These are phyloP conservation scores for Lachnellula subtilissima DNA, from an alignment of 2,329 filamentous ascomycete species.

Conservation along the genomic window DNA sequence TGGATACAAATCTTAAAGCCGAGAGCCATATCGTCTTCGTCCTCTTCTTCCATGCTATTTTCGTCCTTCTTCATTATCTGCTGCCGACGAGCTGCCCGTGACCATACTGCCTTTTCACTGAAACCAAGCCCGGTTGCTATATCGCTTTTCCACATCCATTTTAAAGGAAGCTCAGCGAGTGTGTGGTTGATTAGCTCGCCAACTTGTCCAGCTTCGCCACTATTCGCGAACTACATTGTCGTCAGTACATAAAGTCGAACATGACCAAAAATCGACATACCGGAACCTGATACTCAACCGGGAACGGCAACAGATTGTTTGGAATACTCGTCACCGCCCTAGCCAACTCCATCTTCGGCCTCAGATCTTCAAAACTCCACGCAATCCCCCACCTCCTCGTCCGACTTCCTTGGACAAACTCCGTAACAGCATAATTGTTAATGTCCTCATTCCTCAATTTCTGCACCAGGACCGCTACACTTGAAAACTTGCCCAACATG, in stretches of 20 bases:
- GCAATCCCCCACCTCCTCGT: slow-evolving; percentile 84
- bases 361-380: slow-evolving; percentile 72
- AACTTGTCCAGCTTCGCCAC: not conserved
- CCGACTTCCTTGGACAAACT: slow-evolving; percentile 70
- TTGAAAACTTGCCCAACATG: slow-evolving; percentile 80
- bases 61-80: slow-evolving; percentile 29
- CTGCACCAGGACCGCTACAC: slow-evolving; percentile 58
- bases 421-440: slow-evolving; percentile 75
- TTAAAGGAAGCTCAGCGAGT: slow-evolving; percentile 21
- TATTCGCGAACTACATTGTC: slow-evolving; percentile 1
- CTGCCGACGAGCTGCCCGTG: slow-evolving; percentile 32
- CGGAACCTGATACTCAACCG: slow-evolving; percentile 42
- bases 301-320: slow-evolving; percentile 47
- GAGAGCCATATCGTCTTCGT: slow-evolving; percentile 41
- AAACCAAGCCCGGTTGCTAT: slow-evolving; percentile 26
- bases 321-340: slow-evolving; percentile 34
- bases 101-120: slow-evolving; percentile 32
- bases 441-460: slow-evolving; percentile 54
- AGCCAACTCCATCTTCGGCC: slow-evolving; percentile 51
- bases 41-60: slow-evolving; percentile 28
- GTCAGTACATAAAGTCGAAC: not conserved
- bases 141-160: slow-evolving; percentile 29
- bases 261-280: slow-evolving; percentile 12
- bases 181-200: slow-evolving; percentile 26
- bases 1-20: slow-evolving; percentile 54